These are phyloP conservation scores for Nigrospora osmanthi DNA, from an alignment of 2,329 filamentous ascomycete genomes.

Conservation along the genomic window DNA sequence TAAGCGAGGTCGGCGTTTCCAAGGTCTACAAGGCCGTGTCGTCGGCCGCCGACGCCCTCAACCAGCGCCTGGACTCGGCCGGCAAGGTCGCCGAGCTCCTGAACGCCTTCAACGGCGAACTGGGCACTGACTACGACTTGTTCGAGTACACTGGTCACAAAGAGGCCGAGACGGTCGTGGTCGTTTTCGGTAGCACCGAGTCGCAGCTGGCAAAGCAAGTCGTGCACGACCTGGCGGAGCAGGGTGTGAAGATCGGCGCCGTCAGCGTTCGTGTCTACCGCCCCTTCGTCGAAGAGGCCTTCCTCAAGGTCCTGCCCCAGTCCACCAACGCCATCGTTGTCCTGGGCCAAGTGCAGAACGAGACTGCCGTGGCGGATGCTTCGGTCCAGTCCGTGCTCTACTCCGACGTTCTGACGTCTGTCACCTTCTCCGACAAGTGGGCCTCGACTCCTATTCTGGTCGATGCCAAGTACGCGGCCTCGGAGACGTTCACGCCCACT, in stretches of 20 bases:
- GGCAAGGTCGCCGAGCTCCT: conserved; percentile 64
- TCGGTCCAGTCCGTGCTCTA: conserved; percentile 80
- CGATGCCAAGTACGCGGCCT: conserved; percentile 85
- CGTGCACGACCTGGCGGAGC: conserved; percentile 60
- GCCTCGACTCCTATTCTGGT: conserved; percentile 55
- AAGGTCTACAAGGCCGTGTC: conserved; percentile 60
- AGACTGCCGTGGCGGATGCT: conserved; percentile 64
- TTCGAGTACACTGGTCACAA: conserved; percentile 92
- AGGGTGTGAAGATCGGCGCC: conserved; percentile 74
- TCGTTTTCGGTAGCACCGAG: conserved; percentile 90
- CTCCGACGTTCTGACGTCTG: conserved; percentile 79
- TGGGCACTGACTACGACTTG: conserved; percentile 85
- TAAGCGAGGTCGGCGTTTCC: conserved; percentile 64
- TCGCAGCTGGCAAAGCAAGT: conserved; percentile 79
- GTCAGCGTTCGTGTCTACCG: conserved; percentile 91
- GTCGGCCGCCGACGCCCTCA: conserved; percentile 48
- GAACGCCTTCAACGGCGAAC: conserved; percentile 74
- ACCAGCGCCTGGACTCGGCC: conserved; percentile 64
- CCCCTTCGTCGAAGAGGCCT: conserved; percentile 91
- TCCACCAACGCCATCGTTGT: conserved; percentile 72
- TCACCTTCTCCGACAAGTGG: conserved; percentile 69
- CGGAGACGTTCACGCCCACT: conserved; percentile 47
- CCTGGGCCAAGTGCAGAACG: conserved; percentile 77
- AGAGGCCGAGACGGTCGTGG: conserved; percentile 72
- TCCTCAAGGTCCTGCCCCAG: conserved; percentile 72